Base-by-base conservation (phyloP, 495 filamentous ascomycete genomes). In the Aspergillus nanangensis region DNA sequence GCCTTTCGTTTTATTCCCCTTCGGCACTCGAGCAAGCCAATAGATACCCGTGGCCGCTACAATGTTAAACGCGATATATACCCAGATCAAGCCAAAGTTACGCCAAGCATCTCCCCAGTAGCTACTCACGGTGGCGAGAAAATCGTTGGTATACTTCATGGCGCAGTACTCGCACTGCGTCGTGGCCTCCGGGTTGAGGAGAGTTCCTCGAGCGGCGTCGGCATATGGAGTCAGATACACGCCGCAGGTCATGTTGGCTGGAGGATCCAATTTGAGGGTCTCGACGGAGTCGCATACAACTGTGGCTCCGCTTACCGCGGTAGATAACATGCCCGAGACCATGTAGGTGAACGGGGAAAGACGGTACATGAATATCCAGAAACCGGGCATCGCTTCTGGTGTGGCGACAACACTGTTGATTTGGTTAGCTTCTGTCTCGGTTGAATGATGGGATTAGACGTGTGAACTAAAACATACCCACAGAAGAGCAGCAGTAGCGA, bases 11-110 rank as follows among this genome's bases (percentile, higher is more conserved):
- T 60, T 63, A 29, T 54, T 61, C 17, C 58, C 62, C 78, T 90
- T 91, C n/a, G 86, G 85, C 39, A 95, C 84, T 36, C 89, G 71
- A 17, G 78, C 79, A 45, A 89, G 66, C 83, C 84, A 95, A 75
- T 93, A 95, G 31, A 95, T 69, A 44, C 70, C 68, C 9, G 91
- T 69, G 0, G 87, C 88, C 21, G 60, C 79, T 24, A 60, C 54
- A 56, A 90, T 70, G 61, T 95, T 94, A 68, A 90, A 86, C 24
- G 76, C 56, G 51, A 90, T 79, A 58, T 79, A 93, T 0, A 69
- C 78, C 68, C 72, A 80, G 63, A 81, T 68, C 41, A 83, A 55
- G 10, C 84, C 85, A 53, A 88, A 86, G 65, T 90, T 81, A 52
- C 82, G 71, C 86, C 86, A 89, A 15, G 83, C 70, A 11, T 88